Evolutionary conservation across 2,329 filamentous ascomycete species (phyloP).

Genomic region (Pyrenophora tritici-repentis): DNA sequence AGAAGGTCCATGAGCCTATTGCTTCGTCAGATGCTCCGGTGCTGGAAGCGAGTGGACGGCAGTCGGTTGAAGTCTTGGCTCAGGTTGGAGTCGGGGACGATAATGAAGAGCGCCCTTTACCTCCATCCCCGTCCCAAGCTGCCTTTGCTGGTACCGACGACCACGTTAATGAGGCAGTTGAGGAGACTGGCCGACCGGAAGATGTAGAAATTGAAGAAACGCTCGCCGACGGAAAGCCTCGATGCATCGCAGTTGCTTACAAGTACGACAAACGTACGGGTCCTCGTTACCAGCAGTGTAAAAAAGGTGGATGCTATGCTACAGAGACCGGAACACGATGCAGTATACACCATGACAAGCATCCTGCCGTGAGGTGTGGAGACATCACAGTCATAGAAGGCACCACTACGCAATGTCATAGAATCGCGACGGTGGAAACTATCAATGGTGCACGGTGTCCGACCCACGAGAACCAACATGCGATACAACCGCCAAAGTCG

Average conservation of each 20-base stretch:
- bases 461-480: background rate
- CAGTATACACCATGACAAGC: slow-evolving; percentile 2
- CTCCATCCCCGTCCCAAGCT: background rate
- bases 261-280: slow-evolving; percentile 3
- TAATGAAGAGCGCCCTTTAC: background rate
- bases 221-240: slow-evolving; percentile 3
- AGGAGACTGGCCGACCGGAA: background rate
- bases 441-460: background rate
- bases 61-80: background rate
- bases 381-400: background rate
- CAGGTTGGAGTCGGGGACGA: too few species aligned
- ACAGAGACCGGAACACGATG: slow-evolving; percentile 6
- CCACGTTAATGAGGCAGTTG: background rate
- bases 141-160: background rate
- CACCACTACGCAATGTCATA: background rate
- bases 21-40: background rate
- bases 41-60: background rate
- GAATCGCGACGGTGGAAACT: background rate
- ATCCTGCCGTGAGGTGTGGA: slow-evolving; percentile 4
- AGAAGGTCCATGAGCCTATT: background rate
- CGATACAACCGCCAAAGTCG: background rate
- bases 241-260: slow-evolving; percentile 13
- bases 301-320: background rate
- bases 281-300: slow-evolving; percentile 12
- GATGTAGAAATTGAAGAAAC: slow-evolving; percentile 2